Percentiles rank a stretch among this genome's conserved stretches.
Evolutionary conservation across 2,329 filamentous ascomycete genomes (phyloP).

Genomic region (Paecilomyces formosus): DNA sequence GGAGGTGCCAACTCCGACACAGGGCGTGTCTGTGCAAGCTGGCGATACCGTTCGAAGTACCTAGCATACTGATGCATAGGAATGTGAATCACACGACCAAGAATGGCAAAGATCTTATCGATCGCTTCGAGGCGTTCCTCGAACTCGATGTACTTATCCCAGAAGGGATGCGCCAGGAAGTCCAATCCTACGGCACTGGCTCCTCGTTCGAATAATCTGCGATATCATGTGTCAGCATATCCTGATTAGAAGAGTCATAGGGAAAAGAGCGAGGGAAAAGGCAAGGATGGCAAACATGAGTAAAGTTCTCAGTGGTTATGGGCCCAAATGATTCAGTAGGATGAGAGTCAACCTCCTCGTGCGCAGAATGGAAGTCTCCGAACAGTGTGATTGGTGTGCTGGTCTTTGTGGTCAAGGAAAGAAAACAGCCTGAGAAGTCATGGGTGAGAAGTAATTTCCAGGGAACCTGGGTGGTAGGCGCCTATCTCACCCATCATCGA

Average conservation of each 20-base stretch:
- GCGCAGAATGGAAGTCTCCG: slow-evolving; percentile 23
- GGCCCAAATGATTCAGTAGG: slow-evolving; percentile 32
- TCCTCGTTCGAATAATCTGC: slow-evolving; percentile 85
- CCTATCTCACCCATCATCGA: slow-evolving; percentile 57
- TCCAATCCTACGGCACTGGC: slow-evolving; percentile 80
- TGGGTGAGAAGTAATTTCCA: slow-evolving; percentile 45
- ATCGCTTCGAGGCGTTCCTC: slow-evolving; percentile 82
- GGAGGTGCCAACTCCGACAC: slow-evolving; percentile 63
- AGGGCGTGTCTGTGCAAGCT: slow-evolving; percentile 65
- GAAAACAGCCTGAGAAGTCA: slow-evolving; percentile 44
- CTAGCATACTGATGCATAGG: slow-evolving; percentile 93
- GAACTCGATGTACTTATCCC: slow-evolving; percentile 98
- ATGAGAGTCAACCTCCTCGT: slow-evolving; percentile 24
- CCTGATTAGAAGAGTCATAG: slow-evolving; percentile 8
- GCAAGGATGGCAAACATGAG: slow-evolving; percentile 42
- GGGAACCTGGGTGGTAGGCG: slow-evolving; percentile 43
- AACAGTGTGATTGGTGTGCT: slow-evolving; percentile 22
- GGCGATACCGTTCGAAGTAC: slow-evolving; percentile 87
- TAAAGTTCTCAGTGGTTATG: slow-evolving; percentile 27
- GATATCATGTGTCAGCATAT: slow-evolving; percentile 30
- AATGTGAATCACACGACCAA: slow-evolving; percentile 75
- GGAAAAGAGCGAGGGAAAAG: slow-evolving; percentile 27
- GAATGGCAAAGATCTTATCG: slow-evolving; percentile 77
- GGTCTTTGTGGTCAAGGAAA: slow-evolving; percentile 27
- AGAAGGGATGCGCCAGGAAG: slow-evolving; percentile 91